These are phyloP conservation scores for Hypoxylon fragiforme DNA, from an alignment of 495 filamentous ascomycete species.

Conservation along the genomic window DNA sequence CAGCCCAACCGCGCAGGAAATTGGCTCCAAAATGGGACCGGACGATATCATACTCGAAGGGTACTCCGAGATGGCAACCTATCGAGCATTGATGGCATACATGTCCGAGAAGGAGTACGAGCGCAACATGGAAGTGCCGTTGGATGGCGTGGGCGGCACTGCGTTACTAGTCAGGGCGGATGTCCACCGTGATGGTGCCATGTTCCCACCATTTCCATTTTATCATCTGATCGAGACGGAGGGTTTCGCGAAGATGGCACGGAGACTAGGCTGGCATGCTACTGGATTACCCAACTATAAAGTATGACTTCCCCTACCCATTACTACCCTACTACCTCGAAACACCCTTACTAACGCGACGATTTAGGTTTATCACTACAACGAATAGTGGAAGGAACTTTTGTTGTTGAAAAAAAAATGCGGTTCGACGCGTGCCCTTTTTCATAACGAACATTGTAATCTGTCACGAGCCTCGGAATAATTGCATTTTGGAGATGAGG, in stretches of 20 bases:
- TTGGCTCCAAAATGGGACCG: slow-evolving; percentile 74
- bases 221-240: slow-evolving; percentile 98
- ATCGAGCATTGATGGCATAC: slow-evolving; percentile 89
- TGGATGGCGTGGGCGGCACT: slow-evolving; percentile 95
- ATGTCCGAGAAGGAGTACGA: slow-evolving; percentile 64
- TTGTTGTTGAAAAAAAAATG: too few relatives aligned
- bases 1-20: slow-evolving; percentile 69
- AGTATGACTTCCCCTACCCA: too few relatives aligned
- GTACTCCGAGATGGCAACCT: slow-evolving; percentile 89
- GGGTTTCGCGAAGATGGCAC: slow-evolving; percentile 97
- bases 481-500: slow-evolving; percentile 26
- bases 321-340: too few relatives aligned
- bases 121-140: slow-evolving; percentile 61
- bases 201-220: slow-evolving; percentile 97
- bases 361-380: slow-evolving; percentile 82
- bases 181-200: slow-evolving; percentile 94
- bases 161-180: slow-evolving; percentile 95
- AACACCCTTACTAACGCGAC: slow-evolving; percentile 31
- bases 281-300: slow-evolving; percentile 94
- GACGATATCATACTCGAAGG: slow-evolving; percentile 95
- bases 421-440: slow-evolving; percentile 23
- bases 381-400: slow-evolving; percentile 62
- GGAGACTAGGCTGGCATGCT: slow-evolving; percentile 78
- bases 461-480: slow-evolving; percentile 32
- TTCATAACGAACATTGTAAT: slow-evolving; percentile 31